phyloP scores from a whole-genome alignment of 2,329 filamentous ascomycete species.

The Talaromyces sp. region DNA sequence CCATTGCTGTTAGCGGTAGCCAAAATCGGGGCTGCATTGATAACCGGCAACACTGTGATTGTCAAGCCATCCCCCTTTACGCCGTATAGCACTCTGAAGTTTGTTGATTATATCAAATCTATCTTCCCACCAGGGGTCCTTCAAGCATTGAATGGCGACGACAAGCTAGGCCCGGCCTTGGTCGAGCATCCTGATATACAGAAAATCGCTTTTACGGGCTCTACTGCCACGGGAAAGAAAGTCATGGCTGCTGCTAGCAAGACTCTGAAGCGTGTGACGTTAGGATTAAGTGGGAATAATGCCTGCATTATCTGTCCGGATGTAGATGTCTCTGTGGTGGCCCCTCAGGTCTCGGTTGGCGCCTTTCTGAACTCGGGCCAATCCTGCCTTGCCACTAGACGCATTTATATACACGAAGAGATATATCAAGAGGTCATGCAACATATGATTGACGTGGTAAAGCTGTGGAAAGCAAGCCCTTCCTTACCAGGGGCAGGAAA shows the following conservation, averaged over 20 bases:
- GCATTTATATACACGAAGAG: conserved; percentile 58
- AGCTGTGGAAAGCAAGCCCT: conserved; percentile 26
- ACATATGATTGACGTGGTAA: conserved; percentile 45
- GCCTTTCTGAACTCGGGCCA: conserved; percentile 57
- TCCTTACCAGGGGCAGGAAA: conserved; percentile 38
- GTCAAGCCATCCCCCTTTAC: conserved; percentile 59
- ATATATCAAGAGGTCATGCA: conserved; percentile 53
- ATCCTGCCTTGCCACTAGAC: conserved; percentile 54
- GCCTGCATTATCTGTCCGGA: conserved; percentile 56
- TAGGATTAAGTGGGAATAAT: conserved; percentile 58
- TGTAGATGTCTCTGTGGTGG: conserved; percentile 45
- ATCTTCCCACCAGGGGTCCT: conserved; percentile 58
- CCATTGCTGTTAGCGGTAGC: conserved; percentile 46
- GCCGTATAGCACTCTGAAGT: conserved; percentile 53
- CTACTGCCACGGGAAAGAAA: conserved; percentile 51
- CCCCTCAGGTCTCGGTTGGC: conserved; percentile 43
- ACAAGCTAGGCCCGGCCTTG: conserved; percentile 55
- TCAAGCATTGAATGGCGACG: conserved; percentile 56
- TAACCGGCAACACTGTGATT: conserved; percentile 57
- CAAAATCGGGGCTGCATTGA: conserved; percentile 52
- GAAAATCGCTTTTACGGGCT: conserved; percentile 61
- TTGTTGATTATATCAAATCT: conserved; percentile 51
- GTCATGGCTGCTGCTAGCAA: conserved; percentile 52
- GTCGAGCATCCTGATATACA: conserved; percentile 55
- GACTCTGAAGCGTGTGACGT: conserved; percentile 55